Percentiles rank a stretch among this genome's conserved stretches.
These are phyloP conservation scores for Debaryomyces coudertii DNA, from an alignment of 1,139 yeast species.

Conservation along the genomic window DNA sequence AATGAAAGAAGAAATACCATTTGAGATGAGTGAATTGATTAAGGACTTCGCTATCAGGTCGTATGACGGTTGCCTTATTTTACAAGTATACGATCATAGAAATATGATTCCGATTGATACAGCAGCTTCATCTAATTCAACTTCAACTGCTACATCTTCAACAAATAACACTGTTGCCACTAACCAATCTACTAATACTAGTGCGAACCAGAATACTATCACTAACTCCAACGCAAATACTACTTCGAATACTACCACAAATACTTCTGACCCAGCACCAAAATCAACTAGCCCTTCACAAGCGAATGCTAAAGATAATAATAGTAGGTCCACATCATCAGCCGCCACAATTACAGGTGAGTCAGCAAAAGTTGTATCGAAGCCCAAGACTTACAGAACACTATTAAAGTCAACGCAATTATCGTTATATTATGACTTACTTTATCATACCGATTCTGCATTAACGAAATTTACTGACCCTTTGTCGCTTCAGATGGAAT, in stretches of 20 bases:
- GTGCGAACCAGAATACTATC: not conserved
- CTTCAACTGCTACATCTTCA: constrained; percentile 2
- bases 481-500: constrained; percentile 75
- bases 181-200: not conserved
- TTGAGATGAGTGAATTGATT: constrained; percentile 84
- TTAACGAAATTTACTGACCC: constrained; percentile 79
- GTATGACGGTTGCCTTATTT: constrained; percentile 86
- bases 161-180: not conserved
- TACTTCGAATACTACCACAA: constrained; percentile 1
- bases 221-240: constrained; percentile 7
- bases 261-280: constrained; percentile 7
- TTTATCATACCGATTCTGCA: constrained; percentile 78
- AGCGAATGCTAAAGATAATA: not conserved
- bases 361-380: constrained; percentile 20
- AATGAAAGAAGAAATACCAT: constrained; percentile 81
- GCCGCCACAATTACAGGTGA: constrained; percentile 4
- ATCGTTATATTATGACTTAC: constrained; percentile 81
- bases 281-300: constrained; percentile 12
- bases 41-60: constrained; percentile 82
- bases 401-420: constrained; percentile 78
- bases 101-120: constrained; percentile 27
- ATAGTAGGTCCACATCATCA: not conserved
- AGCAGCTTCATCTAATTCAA: constrained; percentile 12
- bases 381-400: constrained; percentile 75
- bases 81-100: constrained; percentile 80